Evolutionary conservation across 257 asterid genomes (phyloP), one percentile per base, ranked within the genome.

Genomic region (Sherardia arvensis): DNA sequence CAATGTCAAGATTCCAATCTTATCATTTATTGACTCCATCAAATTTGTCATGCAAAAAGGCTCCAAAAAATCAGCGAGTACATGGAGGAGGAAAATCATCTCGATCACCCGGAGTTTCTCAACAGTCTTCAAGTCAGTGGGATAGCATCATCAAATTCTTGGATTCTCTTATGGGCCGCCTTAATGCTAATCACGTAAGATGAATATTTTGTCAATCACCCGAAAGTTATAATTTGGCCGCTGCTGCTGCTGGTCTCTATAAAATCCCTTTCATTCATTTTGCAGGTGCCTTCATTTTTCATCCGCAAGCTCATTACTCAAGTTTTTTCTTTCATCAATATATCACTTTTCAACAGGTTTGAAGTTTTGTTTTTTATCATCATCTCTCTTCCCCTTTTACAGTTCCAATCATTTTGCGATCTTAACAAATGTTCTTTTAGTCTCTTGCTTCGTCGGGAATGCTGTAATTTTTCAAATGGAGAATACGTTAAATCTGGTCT

Each of bases 401-500:
- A 49, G 20, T 49, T 49, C 28, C 11, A 27, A 18, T 62, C 28
- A 47, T 22, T 5, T 47, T 3, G 11, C 10, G 8, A 64, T 21
- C 30, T 64, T 28, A n/a, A 26, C 47, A 10, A 62, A 26, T 27
- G 3, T 5, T 27, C 12, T 9, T 14, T 23, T 81, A 93, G 97
- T 71, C 90, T 93, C 77, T 77, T 90, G 75, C 97, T 93, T 69
- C 90, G 99, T 47, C 97, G 99, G 67, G 99, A 93, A 70, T 93
- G 99, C 77, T 93, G 99, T 83, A 87, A 95, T 60, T 93, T 93
- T 76, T 78, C 94, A 59, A 93, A 93, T 76, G 99, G 99, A 72
- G 97, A 93, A 79, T 93, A 93, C 73, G 94, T 93, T 69, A 93
- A 90, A 80, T 93, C 99, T 57, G 97, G 99, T 70, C 78, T 93